Percentiles rank a stretch among this genome's conserved stretches.
phyloP scores from a whole-genome alignment of 2,329 filamentous ascomycete genomes.

The Uncinocarpus reesii region DNA sequence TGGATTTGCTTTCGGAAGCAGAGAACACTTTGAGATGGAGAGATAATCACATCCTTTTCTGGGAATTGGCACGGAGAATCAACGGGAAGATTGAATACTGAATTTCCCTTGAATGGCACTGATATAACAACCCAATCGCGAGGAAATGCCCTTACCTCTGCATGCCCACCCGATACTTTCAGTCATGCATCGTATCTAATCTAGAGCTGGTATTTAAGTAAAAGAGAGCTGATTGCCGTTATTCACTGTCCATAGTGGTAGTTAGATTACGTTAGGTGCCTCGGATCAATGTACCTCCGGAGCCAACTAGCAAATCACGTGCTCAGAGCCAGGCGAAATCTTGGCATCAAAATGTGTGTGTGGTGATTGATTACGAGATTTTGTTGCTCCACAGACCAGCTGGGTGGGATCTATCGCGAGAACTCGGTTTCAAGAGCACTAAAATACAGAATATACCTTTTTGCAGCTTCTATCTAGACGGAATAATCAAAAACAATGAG shows the following conservation, averaged over 20 bases:
- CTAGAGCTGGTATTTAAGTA: too few relatives aligned
- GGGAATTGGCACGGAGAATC: background rate
- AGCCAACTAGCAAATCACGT: background rate
- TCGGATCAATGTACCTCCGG: slow-evolving; percentile 17
- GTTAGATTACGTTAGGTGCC: too few relatives aligned
- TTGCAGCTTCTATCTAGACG: too few relatives aligned
- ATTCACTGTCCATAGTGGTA: background rate
- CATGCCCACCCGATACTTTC: too few relatives aligned
- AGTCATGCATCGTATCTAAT: too few relatives aligned
- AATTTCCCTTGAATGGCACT: too few relatives aligned
- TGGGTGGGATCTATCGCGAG: background rate
- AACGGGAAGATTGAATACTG: background rate
- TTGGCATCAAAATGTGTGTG: slow-evolving; percentile 13
- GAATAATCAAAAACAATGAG: slow-evolving; percentile 58
- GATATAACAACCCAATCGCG: too few relatives aligned
- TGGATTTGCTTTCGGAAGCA: background rate
- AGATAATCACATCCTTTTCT: background rate
- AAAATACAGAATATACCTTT: too few relatives aligned
- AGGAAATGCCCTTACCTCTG: too few relatives aligned
- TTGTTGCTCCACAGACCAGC: slow-evolving; percentile 7
- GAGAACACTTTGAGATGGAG: background rate
- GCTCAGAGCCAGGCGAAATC: slow-evolving; percentile 5
- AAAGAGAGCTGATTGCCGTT: too few relatives aligned
- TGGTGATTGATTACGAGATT: slow-evolving; percentile 8
- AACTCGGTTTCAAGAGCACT: too few relatives aligned